A percentile compares a stretch with the other conserved stretches of the same genome.
phyloP scores from a whole-genome alignment of 73 alveolate species.

The Halteria grandinella region DNA sequence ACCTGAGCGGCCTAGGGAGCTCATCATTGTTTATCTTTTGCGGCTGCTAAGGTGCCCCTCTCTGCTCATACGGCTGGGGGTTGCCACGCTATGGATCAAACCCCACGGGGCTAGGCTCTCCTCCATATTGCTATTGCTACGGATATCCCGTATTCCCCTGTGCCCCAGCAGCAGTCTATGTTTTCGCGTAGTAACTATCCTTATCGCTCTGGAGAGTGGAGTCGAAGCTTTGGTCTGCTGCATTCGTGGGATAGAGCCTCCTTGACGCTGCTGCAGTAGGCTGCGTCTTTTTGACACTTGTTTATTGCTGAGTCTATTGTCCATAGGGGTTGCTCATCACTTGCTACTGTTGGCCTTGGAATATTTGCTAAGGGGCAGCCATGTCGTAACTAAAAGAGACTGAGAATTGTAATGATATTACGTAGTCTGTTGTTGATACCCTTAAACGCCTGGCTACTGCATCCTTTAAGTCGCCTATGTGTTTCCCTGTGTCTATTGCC shows the following conservation, averaged over 20 bases:
- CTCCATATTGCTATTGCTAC: not conserved
- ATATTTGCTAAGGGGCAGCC: not conserved
- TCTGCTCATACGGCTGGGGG: not conserved
- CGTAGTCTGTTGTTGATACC: no score
- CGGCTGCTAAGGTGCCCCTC: not conserved
- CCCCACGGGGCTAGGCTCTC: not conserved
- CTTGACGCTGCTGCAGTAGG: no score
- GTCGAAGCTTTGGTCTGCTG: slow-evolving; percentile 27
- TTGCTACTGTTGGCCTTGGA: not conserved
- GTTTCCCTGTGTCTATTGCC: no score
- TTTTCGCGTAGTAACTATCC: slow-evolving; percentile 6
- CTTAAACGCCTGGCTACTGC: no score
- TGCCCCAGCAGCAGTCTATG: no score
- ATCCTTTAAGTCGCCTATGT: no score
- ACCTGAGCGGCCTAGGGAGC: slow-evolving; percentile 43
- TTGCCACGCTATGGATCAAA: not conserved
- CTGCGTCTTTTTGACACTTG: no score
- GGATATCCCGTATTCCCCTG: not conserved
- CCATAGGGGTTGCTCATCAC: no score
- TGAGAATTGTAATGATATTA: no score
- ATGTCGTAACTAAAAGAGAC: not conserved
- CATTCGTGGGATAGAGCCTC: not conserved
- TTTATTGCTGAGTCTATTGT: not conserved
- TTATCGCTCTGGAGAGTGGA: not conserved
- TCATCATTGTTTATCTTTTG: not conserved